A percentile compares a stretch with the other conserved stretches of the same genome.
Evolutionary conservation across 73 alveolate genomes (phyloP).

Genomic region (Effrenium voratum): DNA sequence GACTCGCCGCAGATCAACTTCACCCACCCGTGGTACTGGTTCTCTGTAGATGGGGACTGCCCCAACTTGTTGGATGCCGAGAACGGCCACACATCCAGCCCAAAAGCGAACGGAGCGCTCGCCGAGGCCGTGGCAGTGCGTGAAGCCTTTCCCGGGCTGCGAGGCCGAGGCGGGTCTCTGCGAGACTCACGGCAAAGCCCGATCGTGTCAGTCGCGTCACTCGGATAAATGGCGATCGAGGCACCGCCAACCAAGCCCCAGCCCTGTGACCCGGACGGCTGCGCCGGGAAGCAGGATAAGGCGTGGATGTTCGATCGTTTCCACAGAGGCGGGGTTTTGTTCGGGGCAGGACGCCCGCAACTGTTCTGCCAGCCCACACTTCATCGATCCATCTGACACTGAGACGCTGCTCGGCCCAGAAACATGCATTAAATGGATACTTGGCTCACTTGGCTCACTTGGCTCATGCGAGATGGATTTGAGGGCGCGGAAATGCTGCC

Average conservation of each 20-base stretch:
- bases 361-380: slow-evolving; percentile 46
- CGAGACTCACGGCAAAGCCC: neutral
- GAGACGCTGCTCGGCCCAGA: slow-evolving; percentile 1
- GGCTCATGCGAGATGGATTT: neutral
- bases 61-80: slow-evolving; percentile 25
- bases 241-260: slow-evolving; percentile 86
- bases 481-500: slow-evolving; percentile 91
- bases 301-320: neutral
- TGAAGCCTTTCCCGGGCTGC: slow-evolving; percentile 81
- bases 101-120: no score
- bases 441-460: neutral
- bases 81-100: neutral
- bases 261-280: slow-evolving; percentile 86
- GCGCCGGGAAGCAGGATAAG: slow-evolving; percentile 86
- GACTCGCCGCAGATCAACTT: slow-evolving; percentile 76
- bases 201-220: neutral
- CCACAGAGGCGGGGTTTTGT: no score
- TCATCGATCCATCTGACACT: slow-evolving; percentile 83
- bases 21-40: slow-evolving; percentile 91
- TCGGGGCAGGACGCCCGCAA: slow-evolving; percentile 65
- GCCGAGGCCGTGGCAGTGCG: slow-evolving; percentile 87
- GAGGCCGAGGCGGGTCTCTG: slow-evolving; percentile 1
- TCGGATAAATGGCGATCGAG: neutral
- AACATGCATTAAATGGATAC: no score
- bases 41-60: slow-evolving; percentile 87